Conservation (phyloP, 2,329 filamentous ascomycete genomes). For the Xylariaceae sp. region DNA sequence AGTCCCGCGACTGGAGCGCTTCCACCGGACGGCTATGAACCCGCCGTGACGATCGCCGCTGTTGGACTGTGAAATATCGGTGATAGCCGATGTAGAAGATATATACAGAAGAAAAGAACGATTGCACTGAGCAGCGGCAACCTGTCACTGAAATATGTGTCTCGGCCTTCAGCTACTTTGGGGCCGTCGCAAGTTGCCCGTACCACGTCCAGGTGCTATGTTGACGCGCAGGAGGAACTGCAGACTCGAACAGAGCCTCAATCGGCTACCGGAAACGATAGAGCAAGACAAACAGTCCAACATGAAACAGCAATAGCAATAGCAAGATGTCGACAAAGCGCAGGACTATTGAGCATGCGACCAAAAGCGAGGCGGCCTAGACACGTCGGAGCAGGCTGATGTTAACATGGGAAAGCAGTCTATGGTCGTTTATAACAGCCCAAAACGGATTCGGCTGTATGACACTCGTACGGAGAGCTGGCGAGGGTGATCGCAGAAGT, state of each 20-base stretch:
- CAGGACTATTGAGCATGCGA: slow-evolving; percentile 22
- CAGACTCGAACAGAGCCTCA: slow-evolving; percentile 22
- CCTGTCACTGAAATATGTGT: slow-evolving; percentile 17
- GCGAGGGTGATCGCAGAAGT: not conserved
- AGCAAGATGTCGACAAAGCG: slow-evolving; percentile 18
- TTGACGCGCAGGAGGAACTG: slow-evolving; percentile 24
- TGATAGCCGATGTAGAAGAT: not conserved
- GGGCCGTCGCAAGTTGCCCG: slow-evolving; percentile 13
- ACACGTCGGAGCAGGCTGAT: slow-evolving; percentile 21
- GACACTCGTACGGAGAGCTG: slow-evolving; percentile 22
- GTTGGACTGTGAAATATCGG: not conserved
- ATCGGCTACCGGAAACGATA: slow-evolving; percentile 26
- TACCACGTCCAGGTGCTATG: slow-evolving; percentile 23
- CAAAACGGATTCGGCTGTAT: slow-evolving; percentile 10
- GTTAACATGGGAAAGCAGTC: slow-evolving; percentile 25
- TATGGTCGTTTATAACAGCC: slow-evolving; percentile 6
- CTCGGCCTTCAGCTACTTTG: slow-evolving; percentile 18
- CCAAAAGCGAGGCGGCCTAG: slow-evolving; percentile 18
- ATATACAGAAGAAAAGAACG: slow-evolving; percentile 7
- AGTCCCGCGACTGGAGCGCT: slow-evolving; percentile 61
- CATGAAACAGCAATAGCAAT: slow-evolving; percentile 21
- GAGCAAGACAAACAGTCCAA: slow-evolving; percentile 19
- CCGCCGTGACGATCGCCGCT: slow-evolving; percentile 21
- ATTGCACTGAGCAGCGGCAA: slow-evolving; percentile 16
- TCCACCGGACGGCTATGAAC: slow-evolving; percentile 40